phyloP scores from a whole-genome alignment of 768 basidiomycete genomes.

The Lentinus tigrinus region DNA sequence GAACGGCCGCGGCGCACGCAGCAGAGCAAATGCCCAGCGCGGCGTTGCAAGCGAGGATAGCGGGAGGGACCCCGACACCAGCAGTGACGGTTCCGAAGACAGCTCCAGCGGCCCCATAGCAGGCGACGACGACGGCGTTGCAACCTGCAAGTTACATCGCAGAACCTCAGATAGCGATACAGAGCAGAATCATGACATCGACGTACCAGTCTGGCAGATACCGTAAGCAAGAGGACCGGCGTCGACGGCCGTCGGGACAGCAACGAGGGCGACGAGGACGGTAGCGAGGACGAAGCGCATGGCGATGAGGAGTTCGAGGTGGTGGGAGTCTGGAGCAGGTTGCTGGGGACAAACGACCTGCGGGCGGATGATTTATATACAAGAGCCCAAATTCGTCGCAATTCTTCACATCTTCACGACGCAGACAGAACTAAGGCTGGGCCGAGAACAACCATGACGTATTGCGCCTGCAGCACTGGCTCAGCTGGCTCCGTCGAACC shows the following conservation, averaged over 20 bases:
- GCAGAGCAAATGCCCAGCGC: conserved; percentile 44
- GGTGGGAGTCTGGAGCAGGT: no score
- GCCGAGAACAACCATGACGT: no score
- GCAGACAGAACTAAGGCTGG: no score
- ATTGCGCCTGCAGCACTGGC: no score
- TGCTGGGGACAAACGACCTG: no score
- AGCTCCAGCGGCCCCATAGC: conserved; percentile 42
- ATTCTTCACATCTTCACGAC: no score
- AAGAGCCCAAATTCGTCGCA: no score
- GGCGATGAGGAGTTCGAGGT: no score
- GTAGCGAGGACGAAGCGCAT: not conserved
- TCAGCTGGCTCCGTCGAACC: no score
- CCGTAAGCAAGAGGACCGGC: conserved; percentile 41
- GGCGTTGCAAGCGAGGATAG: conserved; percentile 41
- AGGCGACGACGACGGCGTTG: conserved; percentile 39
- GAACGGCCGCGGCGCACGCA: conserved; percentile 35
- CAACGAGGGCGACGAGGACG: not conserved
- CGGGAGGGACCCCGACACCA: conserved; percentile 36
- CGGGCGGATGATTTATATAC: no score
- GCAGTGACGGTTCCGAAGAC: conserved; percentile 45
- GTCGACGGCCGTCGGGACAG: not conserved
- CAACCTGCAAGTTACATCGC: conserved; percentile 25
- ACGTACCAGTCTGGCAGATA: conserved; percentile 43
- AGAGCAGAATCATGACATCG: conserved; percentile 22
- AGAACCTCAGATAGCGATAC: conserved; percentile 19